Percentiles rank a stretch among this genome's conserved stretches.
phyloP scores from a whole-genome alignment of 148 eudicot genomes.

The Silene uniflora region DNA sequence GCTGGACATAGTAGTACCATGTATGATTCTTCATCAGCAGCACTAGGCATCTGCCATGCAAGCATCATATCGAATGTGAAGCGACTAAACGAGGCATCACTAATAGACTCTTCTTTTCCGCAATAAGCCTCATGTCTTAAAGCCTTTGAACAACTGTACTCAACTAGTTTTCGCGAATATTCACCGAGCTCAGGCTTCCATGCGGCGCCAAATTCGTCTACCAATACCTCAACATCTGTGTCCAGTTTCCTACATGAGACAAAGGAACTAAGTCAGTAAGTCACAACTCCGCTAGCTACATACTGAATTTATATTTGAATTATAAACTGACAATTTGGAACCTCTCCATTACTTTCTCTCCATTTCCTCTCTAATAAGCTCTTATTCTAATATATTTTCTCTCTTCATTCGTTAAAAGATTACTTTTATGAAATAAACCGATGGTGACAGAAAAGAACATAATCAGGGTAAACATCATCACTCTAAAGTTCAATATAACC shows the following conservation, averaged over 20 bases:
- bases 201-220: conserved; percentile 47
- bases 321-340: not conserved
- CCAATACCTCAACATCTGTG: conserved; percentile 43
- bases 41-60: conserved; percentile 80
- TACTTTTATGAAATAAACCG: too few relatives aligned
- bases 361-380: too few relatives aligned
- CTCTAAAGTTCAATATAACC: too few relatives aligned
- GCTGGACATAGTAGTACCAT: conserved; percentile 21
- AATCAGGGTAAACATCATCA: too few relatives aligned
- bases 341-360: too few relatives aligned
- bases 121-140: conserved; percentile 35
- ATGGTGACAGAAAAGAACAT: too few relatives aligned
- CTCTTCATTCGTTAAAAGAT: too few relatives aligned
- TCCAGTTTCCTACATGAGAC: conserved; percentile 46
- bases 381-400: too few relatives aligned
- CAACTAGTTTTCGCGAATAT: conserved; percentile 66
- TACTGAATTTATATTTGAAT: not conserved
- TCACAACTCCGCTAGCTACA: not conserved
- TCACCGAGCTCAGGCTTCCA: conserved; percentile 57
- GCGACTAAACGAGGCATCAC: conserved; percentile 61
- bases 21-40: conserved; percentile 46
- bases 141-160: conserved; percentile 62
- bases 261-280: too few relatives aligned
- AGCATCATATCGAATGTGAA: conserved; percentile 94
- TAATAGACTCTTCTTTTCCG: conserved; percentile 38